Conservation (phyloP, 2,329 filamentous ascomycete species). For the Cytospora leucostoma region DNA sequence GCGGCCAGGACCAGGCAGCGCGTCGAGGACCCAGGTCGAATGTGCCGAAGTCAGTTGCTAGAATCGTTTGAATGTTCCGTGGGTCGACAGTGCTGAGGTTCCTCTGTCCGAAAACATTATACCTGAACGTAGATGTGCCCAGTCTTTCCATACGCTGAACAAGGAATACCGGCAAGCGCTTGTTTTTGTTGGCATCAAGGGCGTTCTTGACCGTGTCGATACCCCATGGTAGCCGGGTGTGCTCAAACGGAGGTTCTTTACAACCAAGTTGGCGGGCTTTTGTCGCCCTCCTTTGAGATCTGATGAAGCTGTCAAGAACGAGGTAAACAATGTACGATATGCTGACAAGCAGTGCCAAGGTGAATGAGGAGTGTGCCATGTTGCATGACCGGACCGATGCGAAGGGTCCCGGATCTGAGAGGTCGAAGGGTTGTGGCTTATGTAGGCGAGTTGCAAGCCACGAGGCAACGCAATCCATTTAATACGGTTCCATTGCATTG, state of each 20-base stretch:
- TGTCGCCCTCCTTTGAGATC: slow-evolving; percentile 5
- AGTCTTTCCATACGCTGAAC: background rate
- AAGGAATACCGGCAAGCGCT: slow-evolving; percentile 13
- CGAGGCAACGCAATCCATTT: too few species aligned
- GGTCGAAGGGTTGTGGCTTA: background rate
- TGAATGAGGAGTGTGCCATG: slow-evolving; percentile 25
- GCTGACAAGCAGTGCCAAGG: slow-evolving; percentile 13
- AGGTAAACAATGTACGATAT: slow-evolving; percentile 20
- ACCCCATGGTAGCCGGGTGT: background rate
- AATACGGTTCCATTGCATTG: too few species aligned
- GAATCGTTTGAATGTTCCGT: slow-evolving; percentile 23
- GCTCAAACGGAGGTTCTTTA: slow-evolving; percentile 13
- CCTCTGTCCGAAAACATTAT: slow-evolving; percentile 8
- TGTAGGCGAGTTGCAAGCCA: background rate
- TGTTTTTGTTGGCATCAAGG: slow-evolving; percentile 4
- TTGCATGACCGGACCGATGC: background rate
- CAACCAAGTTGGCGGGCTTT: slow-evolving; percentile 19
- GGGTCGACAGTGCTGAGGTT: slow-evolving; percentile 20
- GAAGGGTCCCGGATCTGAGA: background rate
- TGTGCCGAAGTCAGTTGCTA: slow-evolving; percentile 23
- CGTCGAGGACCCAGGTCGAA: slow-evolving; percentile 24
- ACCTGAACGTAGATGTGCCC: slow-evolving; percentile 16
- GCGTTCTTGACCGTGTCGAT: slow-evolving; percentile 8
- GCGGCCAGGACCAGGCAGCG: slow-evolving; percentile 29
- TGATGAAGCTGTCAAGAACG: slow-evolving; percentile 10